Base-by-base conservation (phyloP, 2,329 filamentous ascomycete genomes). In the Ascosphaera pollenicola region DNA sequence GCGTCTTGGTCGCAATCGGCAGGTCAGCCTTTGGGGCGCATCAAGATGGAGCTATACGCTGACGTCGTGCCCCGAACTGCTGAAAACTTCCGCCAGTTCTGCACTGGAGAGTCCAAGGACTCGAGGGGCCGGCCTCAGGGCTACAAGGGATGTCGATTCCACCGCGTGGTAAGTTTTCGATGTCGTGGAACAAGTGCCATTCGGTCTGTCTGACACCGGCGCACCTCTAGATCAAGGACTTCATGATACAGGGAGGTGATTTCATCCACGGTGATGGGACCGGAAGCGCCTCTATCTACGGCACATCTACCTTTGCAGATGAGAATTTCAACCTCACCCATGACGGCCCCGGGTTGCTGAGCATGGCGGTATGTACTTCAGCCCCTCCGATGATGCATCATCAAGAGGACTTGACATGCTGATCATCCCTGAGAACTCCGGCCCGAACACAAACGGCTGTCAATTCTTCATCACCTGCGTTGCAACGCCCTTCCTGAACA, bases 391-490 rank as follows among this genome's bases (percentile, higher is more conserved):
- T 10, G 8, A 10, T 21, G 6, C 7, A 18, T 31, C n/a, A 11
- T 30, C 24, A 35, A 18, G 3, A 21, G 8, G 8, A 36, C 21
- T 24, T 24, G 21, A 24, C 5, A 24, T 24, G 21, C 21, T 24
- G 21, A 24, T 24, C 21, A 24, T 24, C 21, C 21, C 21, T 24
- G 21, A 89, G 78, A 94, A 94, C 55, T 79, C 80, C 19, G 87
- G 87, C 1, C 79, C 81, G 40, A 79, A 94, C 59, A 87, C 81
- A 47, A 95, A 95, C 57, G 89, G 89, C 30, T 84, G 75, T 43
- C 89, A 95, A 54, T 98, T 98, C 66, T 98, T 98, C 67, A 87
- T 95, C 62, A 94, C 85, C 2, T 89, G 81, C 0, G 78, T 78
- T 2, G 68, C 79, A 3, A 89, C 87, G 0, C 82, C 83, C 2